These are phyloP conservation scores for Gloeophyllum trabeum DNA, from an alignment of 768 basidiomycete genomes.

Conservation along the genomic window DNA sequence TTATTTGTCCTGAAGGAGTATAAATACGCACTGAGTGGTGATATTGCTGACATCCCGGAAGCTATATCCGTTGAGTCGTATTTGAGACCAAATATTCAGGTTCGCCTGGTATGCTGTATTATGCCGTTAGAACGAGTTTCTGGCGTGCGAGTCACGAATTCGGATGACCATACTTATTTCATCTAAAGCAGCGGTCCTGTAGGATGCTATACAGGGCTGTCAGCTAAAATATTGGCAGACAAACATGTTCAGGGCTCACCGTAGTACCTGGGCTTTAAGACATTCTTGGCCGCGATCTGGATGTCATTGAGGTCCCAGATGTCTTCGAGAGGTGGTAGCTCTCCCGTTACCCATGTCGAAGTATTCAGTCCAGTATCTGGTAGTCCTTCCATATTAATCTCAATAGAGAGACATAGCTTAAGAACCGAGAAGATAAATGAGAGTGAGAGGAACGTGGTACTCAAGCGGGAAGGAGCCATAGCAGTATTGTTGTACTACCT, in stretches of 20 bases:
- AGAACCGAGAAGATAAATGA: conserved; percentile 4
- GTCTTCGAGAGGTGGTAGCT: conserved; percentile 12
- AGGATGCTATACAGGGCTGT: too few relatives aligned
- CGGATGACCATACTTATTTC: conserved; percentile 8
- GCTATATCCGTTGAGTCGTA: conserved; percentile 12
- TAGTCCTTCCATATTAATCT: conserved; percentile 17
- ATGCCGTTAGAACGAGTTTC: neutral
- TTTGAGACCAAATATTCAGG: conserved; percentile 13
- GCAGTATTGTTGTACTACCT: too few relatives aligned
- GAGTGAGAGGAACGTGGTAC: conserved; percentile 3
- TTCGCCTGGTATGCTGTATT: conserved; percentile 14
- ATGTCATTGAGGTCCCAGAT: conserved; percentile 16
- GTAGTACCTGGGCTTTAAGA: conserved; percentile 9
- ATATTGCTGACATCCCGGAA: conserved; percentile 15
- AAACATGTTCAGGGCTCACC: conserved; percentile 8
- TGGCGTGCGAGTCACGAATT: neutral
- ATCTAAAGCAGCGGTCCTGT: conserved; percentile 14
- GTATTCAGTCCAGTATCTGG: conserved; percentile 18
- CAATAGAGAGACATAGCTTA: conserved; percentile 5
- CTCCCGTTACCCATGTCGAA: conserved; percentile 12
- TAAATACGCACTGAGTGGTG: conserved; percentile 10
- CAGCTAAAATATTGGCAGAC: conserved; percentile 3
- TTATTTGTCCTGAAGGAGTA: neutral
- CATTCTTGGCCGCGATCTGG: conserved; percentile 17
- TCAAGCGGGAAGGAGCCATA: too few relatives aligned